Base-by-base conservation (phyloP, 805 yeast genomes). In the Kluyveromyces siamensis region DNA sequence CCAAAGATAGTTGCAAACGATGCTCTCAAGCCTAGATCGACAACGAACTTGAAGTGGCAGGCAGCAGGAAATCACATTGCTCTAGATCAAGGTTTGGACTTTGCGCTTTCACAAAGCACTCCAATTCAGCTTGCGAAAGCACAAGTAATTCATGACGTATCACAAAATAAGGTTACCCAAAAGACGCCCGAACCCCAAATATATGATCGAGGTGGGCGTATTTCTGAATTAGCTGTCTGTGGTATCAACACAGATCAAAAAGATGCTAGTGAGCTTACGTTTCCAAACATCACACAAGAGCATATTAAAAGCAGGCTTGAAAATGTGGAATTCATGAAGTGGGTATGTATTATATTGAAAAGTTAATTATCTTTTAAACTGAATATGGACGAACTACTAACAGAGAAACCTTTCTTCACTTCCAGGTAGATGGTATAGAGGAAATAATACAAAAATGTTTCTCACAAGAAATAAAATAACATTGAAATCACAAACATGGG, bases 281-380 rank as follows among this genome's bases (percentile, higher is more conserved):
- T 30, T 30, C 42, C 48, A 2, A 36, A 3, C 13, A 43, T 48
- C 16, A 37, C 52, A 8, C 18, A 55, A 55, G 50, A 56, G 43
- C 35, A 43, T 39, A 52, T 64, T 18, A 52, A 52, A 45, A 33
- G 50, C 38, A 63, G 56, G 46, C 40, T 64, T 13, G 51, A 54
- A 13, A 65, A 64, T 44, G 50, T 48, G 18, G 46, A 52, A 8
- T 64, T 64, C 37, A 49, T 57, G 49, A 55, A 53, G 48, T 64
- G 64, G 65, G 68, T 63, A 47, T 48, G 61, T 52, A 30, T 7
- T 30, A 30, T 8, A 5, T 30, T 7, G 7, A 30, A 30, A 7
- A 10, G 7, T 30, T 30, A 30, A 30, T 11, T 30, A 30, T 30
- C 35, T 11, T 11, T 13, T 30, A 30, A 30, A 10, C 14, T 30